Conservation (phyloP, 352 stramenopile species). For the Phytophthora capsici region DNA sequence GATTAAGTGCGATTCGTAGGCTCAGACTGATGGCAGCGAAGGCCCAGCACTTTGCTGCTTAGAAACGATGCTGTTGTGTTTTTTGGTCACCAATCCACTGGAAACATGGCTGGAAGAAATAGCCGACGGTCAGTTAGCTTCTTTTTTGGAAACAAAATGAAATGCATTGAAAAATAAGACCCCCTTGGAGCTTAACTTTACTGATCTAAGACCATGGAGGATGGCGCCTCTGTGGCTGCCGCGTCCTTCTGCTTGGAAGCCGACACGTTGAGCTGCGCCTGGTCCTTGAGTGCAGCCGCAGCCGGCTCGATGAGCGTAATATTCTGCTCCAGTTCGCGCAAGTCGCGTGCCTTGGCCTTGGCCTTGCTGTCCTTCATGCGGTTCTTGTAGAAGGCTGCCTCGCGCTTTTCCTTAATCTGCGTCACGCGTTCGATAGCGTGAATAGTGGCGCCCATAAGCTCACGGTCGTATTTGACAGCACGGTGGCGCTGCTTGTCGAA, state of each 20-base stretch:
- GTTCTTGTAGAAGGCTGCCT: conserved; percentile 98
- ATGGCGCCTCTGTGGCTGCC: conserved; percentile 59
- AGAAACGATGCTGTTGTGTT: conserved; percentile 25
- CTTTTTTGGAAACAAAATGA: conserved; percentile 39
- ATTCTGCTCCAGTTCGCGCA: conserved; percentile 86
- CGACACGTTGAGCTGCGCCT: conserved; percentile 73
- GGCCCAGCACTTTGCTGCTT: conserved; percentile 4
- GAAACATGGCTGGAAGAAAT: no score
- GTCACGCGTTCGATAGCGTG: conserved; percentile 98
- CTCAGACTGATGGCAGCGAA: conserved; percentile 28
- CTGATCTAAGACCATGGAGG: conserved; percentile 89
- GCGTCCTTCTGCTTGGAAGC: conserved; percentile 69
- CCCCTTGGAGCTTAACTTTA: conserved; percentile 55
- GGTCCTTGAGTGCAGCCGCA: conserved; percentile 73
- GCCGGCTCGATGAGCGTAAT: conserved; percentile 87
- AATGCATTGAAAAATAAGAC: conserved; percentile 47
- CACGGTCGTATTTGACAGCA: conserved; percentile 99
- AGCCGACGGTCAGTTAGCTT: no score
- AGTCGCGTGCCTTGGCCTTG: conserved; percentile 80
- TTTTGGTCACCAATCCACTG: conserved; percentile 4
- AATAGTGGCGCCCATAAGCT: conserved; percentile 99
- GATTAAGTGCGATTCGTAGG: conserved; percentile 23
- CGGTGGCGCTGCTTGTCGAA: conserved; percentile 99
- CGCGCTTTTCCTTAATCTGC: conserved; percentile 97
- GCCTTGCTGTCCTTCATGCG: conserved; percentile 93